phyloP scores from a whole-genome alignment of 2,329 filamentous ascomycete species.

The Neofusicoccum umdonicola region DNA sequence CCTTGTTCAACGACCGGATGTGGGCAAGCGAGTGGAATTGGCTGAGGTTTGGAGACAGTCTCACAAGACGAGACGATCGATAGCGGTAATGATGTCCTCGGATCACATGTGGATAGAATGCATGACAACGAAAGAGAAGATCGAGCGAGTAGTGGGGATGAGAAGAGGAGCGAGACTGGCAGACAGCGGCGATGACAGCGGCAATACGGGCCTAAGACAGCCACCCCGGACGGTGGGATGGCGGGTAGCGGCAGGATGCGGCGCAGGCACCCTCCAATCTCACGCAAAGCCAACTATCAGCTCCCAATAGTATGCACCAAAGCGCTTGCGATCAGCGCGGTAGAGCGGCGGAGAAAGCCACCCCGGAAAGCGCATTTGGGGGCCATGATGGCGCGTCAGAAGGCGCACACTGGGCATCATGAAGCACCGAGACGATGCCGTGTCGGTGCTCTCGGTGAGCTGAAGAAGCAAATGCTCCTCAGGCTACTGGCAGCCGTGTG shows the following conservation, averaged over 20 bases:
- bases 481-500: neutral
- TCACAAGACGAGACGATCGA: too few species aligned
- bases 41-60: neutral
- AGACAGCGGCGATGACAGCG: neutral
- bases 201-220: neutral
- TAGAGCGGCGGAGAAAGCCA: neutral
- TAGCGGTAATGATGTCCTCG: neutral
- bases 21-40: neutral
- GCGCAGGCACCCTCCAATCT: slow-evolving; percentile 9
- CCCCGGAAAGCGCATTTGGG: neutral
- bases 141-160: neutral
- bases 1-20: neutral
- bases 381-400: neutral
- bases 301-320: neutral
- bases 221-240: neutral
- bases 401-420: neutral
- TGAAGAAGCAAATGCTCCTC: neutral
- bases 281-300: neutral
- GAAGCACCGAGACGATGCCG: neutral
- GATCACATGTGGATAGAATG: neutral
- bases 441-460: neutral
- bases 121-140: neutral
- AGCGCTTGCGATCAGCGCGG: neutral
- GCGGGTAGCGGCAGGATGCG: slow-evolving; percentile 1
- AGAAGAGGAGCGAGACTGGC: neutral